These are phyloP conservation scores for Fusarium anthophilum DNA, from an alignment of 2,329 filamentous ascomycete genomes.

Conservation along the genomic window DNA sequence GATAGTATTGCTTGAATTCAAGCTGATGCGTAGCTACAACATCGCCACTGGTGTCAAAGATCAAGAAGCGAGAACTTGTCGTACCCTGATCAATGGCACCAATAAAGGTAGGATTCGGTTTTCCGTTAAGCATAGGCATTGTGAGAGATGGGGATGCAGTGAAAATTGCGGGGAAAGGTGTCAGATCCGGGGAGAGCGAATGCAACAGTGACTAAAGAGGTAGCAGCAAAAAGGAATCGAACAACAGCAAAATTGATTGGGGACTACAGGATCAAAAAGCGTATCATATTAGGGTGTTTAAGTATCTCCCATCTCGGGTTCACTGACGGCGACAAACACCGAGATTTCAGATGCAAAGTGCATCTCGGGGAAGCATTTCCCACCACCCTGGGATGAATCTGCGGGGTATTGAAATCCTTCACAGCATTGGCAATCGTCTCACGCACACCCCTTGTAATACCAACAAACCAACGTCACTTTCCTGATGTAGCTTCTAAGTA, in stretches of 20 bases:
- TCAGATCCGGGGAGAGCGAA: slow-evolving; percentile 14
- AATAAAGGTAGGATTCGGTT: slow-evolving; percentile 60
- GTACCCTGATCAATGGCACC: slow-evolving; percentile 85
- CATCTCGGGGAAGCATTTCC: slow-evolving; percentile 21
- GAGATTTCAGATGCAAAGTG: slow-evolving; percentile 3
- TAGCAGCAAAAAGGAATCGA: background rate
- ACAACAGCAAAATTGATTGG: background rate
- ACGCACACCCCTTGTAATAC: background rate
- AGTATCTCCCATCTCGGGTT: slow-evolving; percentile 26
- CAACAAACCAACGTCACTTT: slow-evolving; percentile 14
- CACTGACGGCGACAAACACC: background rate
- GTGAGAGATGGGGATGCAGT: slow-evolving; percentile 18
- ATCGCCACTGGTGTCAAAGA: slow-evolving; percentile 76
- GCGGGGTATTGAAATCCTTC: slow-evolving; percentile 25
- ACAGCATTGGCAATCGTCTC: background rate
- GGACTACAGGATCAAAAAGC: slow-evolving; percentile 9
- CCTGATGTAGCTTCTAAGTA: background rate
- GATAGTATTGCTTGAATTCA: slow-evolving; percentile 79
- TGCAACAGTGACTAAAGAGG: slow-evolving; percentile 18
- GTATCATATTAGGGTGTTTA: slow-evolving; percentile 13
- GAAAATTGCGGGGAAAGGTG: slow-evolving; percentile 20
- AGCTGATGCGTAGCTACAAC: slow-evolving; percentile 78
- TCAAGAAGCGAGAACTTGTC: slow-evolving; percentile 80
- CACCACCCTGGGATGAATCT: slow-evolving; percentile 15
- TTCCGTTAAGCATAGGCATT: slow-evolving; percentile 47